phyloP scores from a whole-genome alignment of 345 rosid genomes.

The Stellera chamaejasme region DNA sequence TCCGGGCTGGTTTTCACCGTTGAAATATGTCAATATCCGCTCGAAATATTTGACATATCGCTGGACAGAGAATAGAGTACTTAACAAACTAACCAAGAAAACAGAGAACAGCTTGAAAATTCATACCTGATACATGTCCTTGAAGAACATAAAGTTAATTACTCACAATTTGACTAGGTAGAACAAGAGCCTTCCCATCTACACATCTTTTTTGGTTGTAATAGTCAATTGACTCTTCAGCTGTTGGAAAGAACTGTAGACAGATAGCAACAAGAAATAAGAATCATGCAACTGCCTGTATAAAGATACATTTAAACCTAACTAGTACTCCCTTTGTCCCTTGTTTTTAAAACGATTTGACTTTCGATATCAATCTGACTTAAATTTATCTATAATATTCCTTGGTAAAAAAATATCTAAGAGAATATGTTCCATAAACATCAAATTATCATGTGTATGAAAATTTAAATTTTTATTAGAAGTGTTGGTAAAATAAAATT shows the following conservation, averaged over 20 bases:
- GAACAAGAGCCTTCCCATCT: slow-evolving; percentile 80
- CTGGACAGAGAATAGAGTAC: slow-evolving; percentile 21
- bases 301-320: slow-evolving; percentile 5
- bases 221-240: slow-evolving; percentile 83
- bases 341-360: too few relatives aligned
- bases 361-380: too few relatives aligned
- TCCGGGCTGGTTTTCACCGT: slow-evolving; percentile 72
- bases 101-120: not conserved
- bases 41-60: slow-evolving; percentile 84
- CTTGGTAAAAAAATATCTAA: too few relatives aligned
- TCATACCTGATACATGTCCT: slow-evolving; percentile 1
- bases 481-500: too few relatives aligned
- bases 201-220: slow-evolving; percentile 82
- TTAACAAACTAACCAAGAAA: slow-evolving; percentile 1
- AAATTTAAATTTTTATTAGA: too few relatives aligned
- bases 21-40: slow-evolving; percentile 62
- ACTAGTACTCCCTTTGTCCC: too few relatives aligned
- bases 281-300: slow-evolving; percentile 4
- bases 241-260: slow-evolving; percentile 83
- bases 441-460: too few relatives aligned
- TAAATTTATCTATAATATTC: too few relatives aligned
- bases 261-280: slow-evolving; percentile 8
- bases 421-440: too few relatives aligned
- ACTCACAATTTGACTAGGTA: slow-evolving; percentile 88
- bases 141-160: not conserved